These are phyloP conservation scores for Fusarium incarnatum DNA, from an alignment of 2,329 filamentous ascomycete genomes.

Conservation along the genomic window DNA sequence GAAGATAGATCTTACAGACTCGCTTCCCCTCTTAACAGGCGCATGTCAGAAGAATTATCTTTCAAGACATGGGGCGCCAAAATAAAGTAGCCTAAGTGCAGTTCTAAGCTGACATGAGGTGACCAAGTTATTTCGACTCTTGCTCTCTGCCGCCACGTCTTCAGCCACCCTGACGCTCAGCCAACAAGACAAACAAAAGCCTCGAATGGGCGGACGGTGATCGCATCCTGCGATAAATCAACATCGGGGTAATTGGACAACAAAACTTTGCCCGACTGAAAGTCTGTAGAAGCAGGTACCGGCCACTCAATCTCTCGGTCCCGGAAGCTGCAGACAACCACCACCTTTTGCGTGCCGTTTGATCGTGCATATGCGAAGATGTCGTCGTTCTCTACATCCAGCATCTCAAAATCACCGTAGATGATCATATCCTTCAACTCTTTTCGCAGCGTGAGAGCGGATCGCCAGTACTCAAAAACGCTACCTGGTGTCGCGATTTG, in stretches of 20 bases:
- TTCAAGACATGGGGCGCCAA: neutral
- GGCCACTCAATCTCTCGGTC: slow-evolving; percentile 12
- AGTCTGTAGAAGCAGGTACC: neutral
- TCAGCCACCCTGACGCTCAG: neutral
- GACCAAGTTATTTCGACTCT: neutral
- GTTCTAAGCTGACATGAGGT: neutral
- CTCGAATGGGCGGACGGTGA: slow-evolving; percentile 24
- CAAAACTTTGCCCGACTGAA: slow-evolving; percentile 11
- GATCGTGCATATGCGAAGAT: slow-evolving; percentile 32
- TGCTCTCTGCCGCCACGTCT: neutral
- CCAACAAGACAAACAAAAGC: slow-evolving; percentile 11
- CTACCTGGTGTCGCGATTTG: slow-evolving; percentile 10
- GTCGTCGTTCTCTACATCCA: slow-evolving; percentile 15
- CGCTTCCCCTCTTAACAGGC: neutral
- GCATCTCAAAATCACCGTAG: slow-evolving; percentile 35
- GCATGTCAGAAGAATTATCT: neutral
- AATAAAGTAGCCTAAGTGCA: neutral
- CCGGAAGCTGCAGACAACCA: slow-evolving; percentile 28
- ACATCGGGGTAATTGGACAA: slow-evolving; percentile 13
- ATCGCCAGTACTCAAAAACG: slow-evolving; percentile 34
- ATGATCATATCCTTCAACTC: slow-evolving; percentile 11
- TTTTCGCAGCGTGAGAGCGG: slow-evolving; percentile 16
- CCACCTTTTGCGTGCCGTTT: neutral
- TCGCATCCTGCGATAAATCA: neutral
- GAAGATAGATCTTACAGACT: neutral